Evolutionary conservation across 129 eudicot genomes (phyloP), one percentile per base, ranked within the genome.

Genomic region (Chrysanthemum lavandulifolium): DNA sequence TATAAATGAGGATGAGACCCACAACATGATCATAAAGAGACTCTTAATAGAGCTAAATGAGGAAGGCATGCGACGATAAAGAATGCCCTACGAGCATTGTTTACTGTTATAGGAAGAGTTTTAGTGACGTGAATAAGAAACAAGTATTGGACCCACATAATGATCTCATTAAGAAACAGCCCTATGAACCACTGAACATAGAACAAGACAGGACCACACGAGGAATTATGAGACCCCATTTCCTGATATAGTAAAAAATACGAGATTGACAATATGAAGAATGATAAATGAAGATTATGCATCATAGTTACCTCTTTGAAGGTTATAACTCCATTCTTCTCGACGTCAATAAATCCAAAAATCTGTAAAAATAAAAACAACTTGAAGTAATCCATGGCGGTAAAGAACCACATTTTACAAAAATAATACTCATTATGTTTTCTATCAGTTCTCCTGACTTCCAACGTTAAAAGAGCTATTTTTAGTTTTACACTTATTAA

Each of bases 251-350:
- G 40, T 61, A 16, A 18, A 50, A 76, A 76, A 68, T 27, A 64
- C 5, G 65, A 52, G 72, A 52, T 25, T 55, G 55, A 74, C 52
- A 55, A 40, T 57, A 47, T 13, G 67, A 56, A 64, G 69, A 60
- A 43, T 2, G 15, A 50, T 51, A 65, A 75, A 78, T 50, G 68
- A 40, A 55, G 71, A 86, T 18, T 57, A 49, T 47, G 55, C 54
- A 47, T 40, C 73, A 31, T 13, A n/a, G 49, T 78, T 78, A 78
- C 99, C 93, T 90, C 88, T 78, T 90, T 88, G 52, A 94, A 94
- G n/a, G 89, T 88, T 68, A 94, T 90, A 68, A 76, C 59, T 70
- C 97, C 97, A 4, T 66, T 80, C 82, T 84, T 94, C 78, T 81
- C 74, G 55, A 67, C 73, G 73, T 94, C 97, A 78, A 94, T 61